Conservation (phyloP, 1,284 basidiomycete genomes). For the Pisolithus thermaeus region DNA sequence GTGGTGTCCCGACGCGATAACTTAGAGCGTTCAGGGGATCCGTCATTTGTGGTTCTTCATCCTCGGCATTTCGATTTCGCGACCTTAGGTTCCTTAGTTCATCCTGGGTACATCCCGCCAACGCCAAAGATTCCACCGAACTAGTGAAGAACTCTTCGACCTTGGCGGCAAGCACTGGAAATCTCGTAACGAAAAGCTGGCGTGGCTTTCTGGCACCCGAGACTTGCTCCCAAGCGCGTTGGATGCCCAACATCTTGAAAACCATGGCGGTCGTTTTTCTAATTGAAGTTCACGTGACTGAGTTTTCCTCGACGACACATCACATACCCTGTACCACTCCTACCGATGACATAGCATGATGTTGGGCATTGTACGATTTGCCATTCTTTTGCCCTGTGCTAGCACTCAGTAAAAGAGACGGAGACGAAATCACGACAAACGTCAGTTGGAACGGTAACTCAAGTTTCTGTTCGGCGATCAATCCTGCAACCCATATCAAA, state of each 20-base stretch:
- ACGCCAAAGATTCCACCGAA: slow-evolving; percentile 42
- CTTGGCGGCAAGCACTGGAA: slow-evolving; percentile 54
- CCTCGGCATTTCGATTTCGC: background rate
- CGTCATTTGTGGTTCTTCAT: slow-evolving; percentile 25
- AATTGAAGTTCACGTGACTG: slow-evolving; percentile 1
- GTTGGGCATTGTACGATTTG: slow-evolving; percentile 53
- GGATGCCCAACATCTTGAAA: slow-evolving; percentile 66
- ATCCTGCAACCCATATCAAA: background rate
- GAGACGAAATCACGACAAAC: slow-evolving; percentile 30
- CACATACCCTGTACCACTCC: slow-evolving; percentile 65
- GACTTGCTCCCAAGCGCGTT: slow-evolving; percentile 41
- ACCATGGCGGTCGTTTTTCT: slow-evolving; percentile 75
- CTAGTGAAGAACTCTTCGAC: slow-evolving; percentile 62
- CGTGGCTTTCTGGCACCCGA: slow-evolving; percentile 38
- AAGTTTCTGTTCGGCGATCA: slow-evolving; percentile 4
- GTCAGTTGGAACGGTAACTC: slow-evolving; percentile 51
- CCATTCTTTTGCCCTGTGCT: slow-evolving; percentile 47
- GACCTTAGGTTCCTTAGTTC: slow-evolving; percentile 30
- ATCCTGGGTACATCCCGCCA: slow-evolving; percentile 33
- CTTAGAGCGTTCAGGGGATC: slow-evolving; percentile 43
- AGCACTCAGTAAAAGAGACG: background rate
- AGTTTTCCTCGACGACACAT: background rate
- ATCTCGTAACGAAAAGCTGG: slow-evolving; percentile 71
- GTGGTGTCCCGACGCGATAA: slow-evolving; percentile 44
- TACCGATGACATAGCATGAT: slow-evolving; percentile 67